Conservation (phyloP, 257 asterid genomes). For the Salvia hispanica region DNA sequence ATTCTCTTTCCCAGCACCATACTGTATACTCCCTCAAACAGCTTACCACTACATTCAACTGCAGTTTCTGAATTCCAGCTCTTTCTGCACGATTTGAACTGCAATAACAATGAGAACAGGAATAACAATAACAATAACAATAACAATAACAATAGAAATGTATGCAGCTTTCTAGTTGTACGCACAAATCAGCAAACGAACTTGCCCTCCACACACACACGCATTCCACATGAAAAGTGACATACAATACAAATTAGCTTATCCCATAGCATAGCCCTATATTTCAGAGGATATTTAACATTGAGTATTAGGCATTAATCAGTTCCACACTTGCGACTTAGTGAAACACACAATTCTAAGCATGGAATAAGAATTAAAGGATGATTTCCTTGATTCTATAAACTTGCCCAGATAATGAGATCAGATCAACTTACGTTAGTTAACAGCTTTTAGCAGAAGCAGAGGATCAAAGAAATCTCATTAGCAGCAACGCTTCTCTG, state of each 20-base stretch:
- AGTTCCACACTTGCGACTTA: neutral
- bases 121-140: neutral
- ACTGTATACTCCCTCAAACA: slow-evolving; percentile 11
- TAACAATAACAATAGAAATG: too few relatives aligned
- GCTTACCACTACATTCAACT: slow-evolving; percentile 16
- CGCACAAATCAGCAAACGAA: neutral
- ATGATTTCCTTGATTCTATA: neutral
- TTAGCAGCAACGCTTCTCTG: slow-evolving; percentile 6
- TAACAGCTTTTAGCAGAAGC: slow-evolving; percentile 26
- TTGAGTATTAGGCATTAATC: neutral
- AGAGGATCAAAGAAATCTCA: slow-evolving; percentile 16
- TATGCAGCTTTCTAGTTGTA: neutral
- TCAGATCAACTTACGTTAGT: slow-evolving; percentile 21
- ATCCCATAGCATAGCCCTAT: neutral
- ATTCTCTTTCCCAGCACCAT: slow-evolving; percentile 62
- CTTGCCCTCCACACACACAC: neutral
- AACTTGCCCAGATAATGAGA: neutral
- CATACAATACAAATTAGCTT: slow-evolving; percentile 17
- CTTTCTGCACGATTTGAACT: slow-evolving; percentile 1
- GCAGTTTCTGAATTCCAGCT: neutral
- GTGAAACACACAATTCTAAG: neutral
- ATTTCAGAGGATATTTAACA: too few relatives aligned
- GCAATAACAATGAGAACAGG: slow-evolving; percentile 18
- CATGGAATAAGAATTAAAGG: neutral
- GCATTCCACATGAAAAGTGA: neutral